Evolutionary conservation across 2,329 filamentous ascomycete species (phyloP).

Genomic region (Phyllosticta paracitricarpa): DNA sequence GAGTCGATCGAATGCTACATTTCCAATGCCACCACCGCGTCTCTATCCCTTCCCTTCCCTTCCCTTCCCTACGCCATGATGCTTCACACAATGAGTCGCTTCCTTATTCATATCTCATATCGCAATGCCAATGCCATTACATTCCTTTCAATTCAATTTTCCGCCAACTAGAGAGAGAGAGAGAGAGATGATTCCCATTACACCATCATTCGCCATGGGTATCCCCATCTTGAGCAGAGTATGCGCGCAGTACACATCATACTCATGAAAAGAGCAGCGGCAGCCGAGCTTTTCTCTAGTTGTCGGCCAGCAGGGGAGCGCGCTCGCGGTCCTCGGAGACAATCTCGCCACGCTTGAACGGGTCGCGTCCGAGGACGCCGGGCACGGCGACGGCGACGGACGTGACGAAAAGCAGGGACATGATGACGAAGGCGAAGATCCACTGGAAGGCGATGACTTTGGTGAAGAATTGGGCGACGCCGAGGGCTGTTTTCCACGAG

Average conservation of each 20-base stretch:
- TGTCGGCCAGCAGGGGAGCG: slow-evolving; percentile 41
- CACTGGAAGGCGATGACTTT: slow-evolving; percentile 74
- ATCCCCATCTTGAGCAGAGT: too few relatives aligned
- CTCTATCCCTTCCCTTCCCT: not conserved
- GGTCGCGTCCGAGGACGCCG: slow-evolving; percentile 50
- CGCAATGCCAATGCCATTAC: not conserved
- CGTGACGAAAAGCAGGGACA: slow-evolving; percentile 60
- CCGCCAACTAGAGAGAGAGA: not conserved
- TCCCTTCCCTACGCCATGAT: not conserved
- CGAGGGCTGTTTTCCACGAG: slow-evolving; percentile 42
- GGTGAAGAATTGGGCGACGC: slow-evolving; percentile 64
- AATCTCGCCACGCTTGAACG: slow-evolving; percentile 37
- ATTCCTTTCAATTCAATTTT: not conserved
- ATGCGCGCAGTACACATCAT: too few relatives aligned
- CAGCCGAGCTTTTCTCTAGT: slow-evolving; percentile 12
- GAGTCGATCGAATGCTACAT: not conserved
- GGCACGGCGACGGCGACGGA: slow-evolving; percentile 58
- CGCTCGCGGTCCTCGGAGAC: slow-evolving; percentile 43
- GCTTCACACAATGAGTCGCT: not conserved
- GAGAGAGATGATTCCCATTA: not conserved
- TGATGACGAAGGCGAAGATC: slow-evolving; percentile 85
- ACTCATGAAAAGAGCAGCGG: not conserved
- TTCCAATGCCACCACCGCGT: not conserved
- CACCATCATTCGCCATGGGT: not conserved
- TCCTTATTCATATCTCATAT: not conserved